Conservation (phyloP, 2,329 filamentous ascomycete genomes). For the Thelonectria rubi region DNA sequence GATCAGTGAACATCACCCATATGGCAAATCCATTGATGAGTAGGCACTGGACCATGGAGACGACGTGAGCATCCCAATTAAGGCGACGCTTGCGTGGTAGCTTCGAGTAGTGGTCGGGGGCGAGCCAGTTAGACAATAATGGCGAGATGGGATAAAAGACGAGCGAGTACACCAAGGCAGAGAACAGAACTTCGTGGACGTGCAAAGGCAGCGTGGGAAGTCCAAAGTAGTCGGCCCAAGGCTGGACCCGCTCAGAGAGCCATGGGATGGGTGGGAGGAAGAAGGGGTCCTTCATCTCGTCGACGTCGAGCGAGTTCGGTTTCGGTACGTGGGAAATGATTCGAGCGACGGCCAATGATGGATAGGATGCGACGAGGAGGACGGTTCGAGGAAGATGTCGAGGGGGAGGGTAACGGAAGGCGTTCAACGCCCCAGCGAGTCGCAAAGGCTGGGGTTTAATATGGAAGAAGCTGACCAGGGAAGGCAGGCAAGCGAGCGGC, state of each 20-base stretch:
- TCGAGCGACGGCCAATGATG: not conserved
- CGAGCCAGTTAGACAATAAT: conserved; percentile 67
- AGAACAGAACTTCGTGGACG: conserved; percentile 77
- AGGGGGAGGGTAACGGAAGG: conserved; percentile 2
- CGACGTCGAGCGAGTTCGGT: conserved; percentile 2
- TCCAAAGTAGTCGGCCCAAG: conserved; percentile 68
- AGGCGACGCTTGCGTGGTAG: conserved; percentile 69
- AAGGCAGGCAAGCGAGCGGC: not conserved
- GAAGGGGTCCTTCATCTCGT: conserved; percentile 77
- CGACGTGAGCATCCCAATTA: conserved; percentile 88
- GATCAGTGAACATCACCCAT: conserved; percentile 75
- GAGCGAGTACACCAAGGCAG: conserved; percentile 73
- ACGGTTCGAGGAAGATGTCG: not conserved
- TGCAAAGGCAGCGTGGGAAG: conserved; percentile 77
- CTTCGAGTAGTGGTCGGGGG: conserved; percentile 71
- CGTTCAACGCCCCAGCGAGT: conserved; percentile 11
- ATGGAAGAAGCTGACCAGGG: conserved; percentile 12
- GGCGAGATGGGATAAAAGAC: conserved; percentile 75
- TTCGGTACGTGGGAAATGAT: not conserved
- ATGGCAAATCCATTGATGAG: conserved; percentile 78
- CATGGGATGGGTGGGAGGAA: conserved; percentile 69
- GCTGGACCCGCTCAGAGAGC: conserved; percentile 65
- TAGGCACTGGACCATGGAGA: conserved; percentile 80
- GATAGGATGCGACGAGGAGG: not conserved
- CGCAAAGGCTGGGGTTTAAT: conserved; percentile 18